Percentiles rank a stretch among this genome's conserved stretches.
Evolutionary conservation across 768 basidiomycete genomes (phyloP).

Genomic region (Leccinum olivaceopallidum): DNA sequence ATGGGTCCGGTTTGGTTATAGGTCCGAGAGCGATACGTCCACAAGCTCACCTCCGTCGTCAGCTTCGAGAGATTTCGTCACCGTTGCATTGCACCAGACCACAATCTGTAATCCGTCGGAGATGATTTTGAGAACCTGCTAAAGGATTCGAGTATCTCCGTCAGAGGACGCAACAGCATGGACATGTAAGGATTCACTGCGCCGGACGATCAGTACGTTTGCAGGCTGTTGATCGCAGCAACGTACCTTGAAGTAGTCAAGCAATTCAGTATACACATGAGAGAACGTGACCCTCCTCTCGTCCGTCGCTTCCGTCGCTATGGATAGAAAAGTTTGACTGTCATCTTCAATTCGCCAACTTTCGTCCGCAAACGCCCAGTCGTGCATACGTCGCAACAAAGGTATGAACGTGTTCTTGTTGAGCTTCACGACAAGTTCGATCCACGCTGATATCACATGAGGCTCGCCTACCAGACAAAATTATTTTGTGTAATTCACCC

Average conservation of each 20-base stretch:
- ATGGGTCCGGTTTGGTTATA: background rate
- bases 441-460: slow-evolving; percentile 68
- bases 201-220: background rate
- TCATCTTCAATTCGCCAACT: slow-evolving; percentile 4
- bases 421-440: slow-evolving; percentile 87
- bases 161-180: slow-evolving; percentile 66
- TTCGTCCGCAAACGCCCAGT: slow-evolving; percentile 85
- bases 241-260: slow-evolving; percentile 87
- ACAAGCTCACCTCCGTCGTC: slow-evolving; percentile 75
- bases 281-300: slow-evolving; percentile 71
- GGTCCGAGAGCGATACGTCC: background rate
- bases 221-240: background rate
- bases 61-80: slow-evolving; percentile 68
- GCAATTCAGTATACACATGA: slow-evolving; percentile 66
- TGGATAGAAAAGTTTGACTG: background rate
- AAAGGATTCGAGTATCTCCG: slow-evolving; percentile 59
- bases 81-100: slow-evolving; percentile 61
- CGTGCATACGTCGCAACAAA: slow-evolving; percentile 86
- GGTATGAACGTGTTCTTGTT: slow-evolving; percentile 92
- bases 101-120: slow-evolving; percentile 47
- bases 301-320: slow-evolving; percentile 26
- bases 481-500: no score
- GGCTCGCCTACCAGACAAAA: slow-evolving; percentile 42
- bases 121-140: slow-evolving; percentile 24
- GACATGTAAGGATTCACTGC: slow-evolving; percentile 91